Conservation (phyloP, 306 rosid genomes). For the Senna siamea region DNA sequence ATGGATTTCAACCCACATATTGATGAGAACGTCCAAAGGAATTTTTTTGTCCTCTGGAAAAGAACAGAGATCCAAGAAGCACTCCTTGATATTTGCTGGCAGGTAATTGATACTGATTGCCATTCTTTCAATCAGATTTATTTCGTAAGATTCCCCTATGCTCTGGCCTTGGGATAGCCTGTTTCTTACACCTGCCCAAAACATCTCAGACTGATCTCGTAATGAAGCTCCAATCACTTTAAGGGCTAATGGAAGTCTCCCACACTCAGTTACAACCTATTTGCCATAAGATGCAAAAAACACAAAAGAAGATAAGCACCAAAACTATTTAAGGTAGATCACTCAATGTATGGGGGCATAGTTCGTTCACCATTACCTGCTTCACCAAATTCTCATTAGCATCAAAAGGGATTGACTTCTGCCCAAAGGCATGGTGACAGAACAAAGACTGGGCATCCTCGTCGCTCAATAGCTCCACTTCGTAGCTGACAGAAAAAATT, state of each 20-base stretch:
- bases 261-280: conserved; percentile 83
- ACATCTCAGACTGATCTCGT: conserved; percentile 69
- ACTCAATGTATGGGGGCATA: background rate
- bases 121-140: conserved; percentile 69
- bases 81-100: conserved; percentile 59
- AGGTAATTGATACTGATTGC: conserved; percentile 63
- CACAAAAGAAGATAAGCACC: conserved; percentile 6
- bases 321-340: background rate
- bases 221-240: conserved; percentile 93
- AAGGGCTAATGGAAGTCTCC: conserved; percentile 88
- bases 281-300: conserved; percentile 9
- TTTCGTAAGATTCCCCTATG: conserved; percentile 74
- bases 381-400: conserved; percentile 72
- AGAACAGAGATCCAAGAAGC: conserved; percentile 82
- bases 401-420: conserved; percentile 60
- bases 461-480: conserved; percentile 71
- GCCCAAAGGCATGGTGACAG: conserved; percentile 91
- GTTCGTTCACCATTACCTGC: conserved; percentile 56
- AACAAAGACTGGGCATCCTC: conserved; percentile 76
- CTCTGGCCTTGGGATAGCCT: conserved; percentile 76
- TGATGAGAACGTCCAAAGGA: conserved; percentile 82
- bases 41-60: conserved; percentile 90
- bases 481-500: conserved; percentile 49
- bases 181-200: conserved; percentile 71
- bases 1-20: conserved; percentile 83